Evolutionary conservation across 192 early-diverging fungal species (phyloP).

Genomic region (Geranomyces michiganensis): DNA sequence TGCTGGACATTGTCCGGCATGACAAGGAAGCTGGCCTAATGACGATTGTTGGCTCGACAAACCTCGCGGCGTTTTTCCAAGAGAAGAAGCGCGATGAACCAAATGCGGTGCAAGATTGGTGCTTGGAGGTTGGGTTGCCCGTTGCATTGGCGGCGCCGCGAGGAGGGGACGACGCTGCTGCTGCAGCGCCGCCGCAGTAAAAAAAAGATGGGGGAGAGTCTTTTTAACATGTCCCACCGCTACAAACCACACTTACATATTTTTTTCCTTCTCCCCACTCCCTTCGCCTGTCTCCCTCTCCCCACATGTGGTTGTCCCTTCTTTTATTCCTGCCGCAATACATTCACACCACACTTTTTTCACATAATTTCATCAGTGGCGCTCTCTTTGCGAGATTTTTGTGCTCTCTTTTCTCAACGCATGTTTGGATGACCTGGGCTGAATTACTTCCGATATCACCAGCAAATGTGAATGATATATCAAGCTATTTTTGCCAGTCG

Average conservation of each 20-base stretch:
- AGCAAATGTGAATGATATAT: no score
- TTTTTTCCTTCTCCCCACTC: background rate
- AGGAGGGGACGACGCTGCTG: no score
- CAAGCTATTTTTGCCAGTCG: no score
- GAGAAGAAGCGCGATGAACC: conserved; percentile 6
- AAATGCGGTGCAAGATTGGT: background rate
- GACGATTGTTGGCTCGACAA: background rate
- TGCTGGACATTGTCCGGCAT: conserved; percentile 19
- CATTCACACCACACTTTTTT: background rate
- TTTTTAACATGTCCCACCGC: background rate
- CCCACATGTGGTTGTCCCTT: background rate
- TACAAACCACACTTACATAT: background rate
- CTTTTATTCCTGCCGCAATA: background rate
- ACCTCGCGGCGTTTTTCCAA: background rate
- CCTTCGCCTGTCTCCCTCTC: background rate
- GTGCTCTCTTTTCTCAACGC: no score
- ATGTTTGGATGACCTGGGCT: no score
- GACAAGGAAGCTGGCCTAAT: conserved; percentile 30
- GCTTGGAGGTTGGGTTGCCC: background rate
- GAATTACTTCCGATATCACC: no score
- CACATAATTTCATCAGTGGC: no score
- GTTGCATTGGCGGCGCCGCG: background rate
- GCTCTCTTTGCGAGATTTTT: no score
- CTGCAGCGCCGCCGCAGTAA: no score
- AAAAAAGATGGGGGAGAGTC: no score